Evolutionary conservation across 2,329 filamentous ascomycete genomes (phyloP), one percentile per base, ranked within the genome.

Genomic region (Trichophyton simii): DNA sequence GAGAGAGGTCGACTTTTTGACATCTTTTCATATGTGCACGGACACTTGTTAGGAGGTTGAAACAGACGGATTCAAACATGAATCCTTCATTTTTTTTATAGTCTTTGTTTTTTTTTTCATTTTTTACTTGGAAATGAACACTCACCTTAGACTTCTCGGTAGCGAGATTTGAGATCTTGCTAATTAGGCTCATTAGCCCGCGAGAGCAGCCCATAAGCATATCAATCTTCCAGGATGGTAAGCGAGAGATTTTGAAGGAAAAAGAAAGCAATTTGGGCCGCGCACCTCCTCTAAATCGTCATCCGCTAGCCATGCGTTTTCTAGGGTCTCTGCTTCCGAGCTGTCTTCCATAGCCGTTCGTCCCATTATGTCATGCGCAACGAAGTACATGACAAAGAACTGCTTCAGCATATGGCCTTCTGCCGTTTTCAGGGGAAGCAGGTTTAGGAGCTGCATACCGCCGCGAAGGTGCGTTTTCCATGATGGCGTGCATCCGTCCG

Each of bases 361-460:
- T 9, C 67, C 69, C 71, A 72, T 72, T 28, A 72, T 69, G 55
- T 71, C 69, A 60, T 72, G 71, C 5, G 69, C 69, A 2, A 72
- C 68, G 62, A 72, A 72, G 61, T 72, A 72, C 66, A 69, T 68
- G 15, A 65, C 58, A 50, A 67, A 69, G 59, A 69, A 68, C 38
- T 62, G 63, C 41, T 65, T 64, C 15, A 72, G 63, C 22, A 65
- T 67, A 8, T 64, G 60, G 9, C 57, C 63, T 57, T 68, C 63
- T 9, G 63, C 63, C 18, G 57, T 22, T 8, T 65, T 28, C 18
- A 54, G 22, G 7, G 63, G 48, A 9, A 65, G 52, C 11, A 66
- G 59, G n/a, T 65, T 54, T 7, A 71, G 63, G 18, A 72, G 67
- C 48, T 65, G 57, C 13, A 72, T 60, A 2, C 70, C 70, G 6